phyloP scores from a whole-genome alignment of 2,329 filamentous ascomycete species.

The Scedosporium dehoogii region DNA sequence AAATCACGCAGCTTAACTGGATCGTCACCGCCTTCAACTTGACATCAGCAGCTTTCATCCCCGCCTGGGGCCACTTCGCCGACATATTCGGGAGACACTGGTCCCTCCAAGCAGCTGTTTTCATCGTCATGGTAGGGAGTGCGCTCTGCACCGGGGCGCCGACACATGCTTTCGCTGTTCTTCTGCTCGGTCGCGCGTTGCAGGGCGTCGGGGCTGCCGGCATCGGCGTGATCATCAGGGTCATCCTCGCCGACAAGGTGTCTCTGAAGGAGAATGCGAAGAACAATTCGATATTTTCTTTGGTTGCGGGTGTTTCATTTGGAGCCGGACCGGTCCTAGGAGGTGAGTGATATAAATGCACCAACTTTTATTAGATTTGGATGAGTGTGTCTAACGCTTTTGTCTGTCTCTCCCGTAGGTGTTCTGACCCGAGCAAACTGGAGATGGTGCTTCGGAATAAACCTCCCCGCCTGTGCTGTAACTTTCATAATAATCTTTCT shows the following conservation, averaged over 20 bases:
- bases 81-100: constrained; percentile 55
- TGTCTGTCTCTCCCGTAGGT: too few relatives aligned
- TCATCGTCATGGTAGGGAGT: constrained; percentile 41
- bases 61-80: constrained; percentile 53
- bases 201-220: constrained; percentile 26
- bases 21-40: too few relatives aligned
- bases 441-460: constrained; percentile 59
- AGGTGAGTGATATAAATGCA: too few relatives aligned
- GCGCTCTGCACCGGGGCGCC: too few relatives aligned
- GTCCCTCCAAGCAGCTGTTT: constrained; percentile 44
- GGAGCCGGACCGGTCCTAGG: constrained; percentile 26
- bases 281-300: constrained; percentile 51
- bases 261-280: constrained; percentile 49
- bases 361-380: too few relatives aligned
- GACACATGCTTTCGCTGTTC: too few relatives aligned
- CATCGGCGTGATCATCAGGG: constrained; percentile 48
- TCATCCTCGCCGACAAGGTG: constrained; percentile 55
- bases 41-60: constrained; percentile 52
- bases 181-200: too few relatives aligned
- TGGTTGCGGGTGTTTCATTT: constrained; percentile 50
- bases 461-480: constrained; percentile 44
- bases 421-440: constrained; percentile 32
- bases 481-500: constrained; percentile 34
- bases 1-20: too few relatives aligned
- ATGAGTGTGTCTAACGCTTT: too few relatives aligned